These are phyloP conservation scores for Aureobasidium pullulans DNA, from an alignment of 2,329 filamentous ascomycete species.

Conservation along the genomic window DNA sequence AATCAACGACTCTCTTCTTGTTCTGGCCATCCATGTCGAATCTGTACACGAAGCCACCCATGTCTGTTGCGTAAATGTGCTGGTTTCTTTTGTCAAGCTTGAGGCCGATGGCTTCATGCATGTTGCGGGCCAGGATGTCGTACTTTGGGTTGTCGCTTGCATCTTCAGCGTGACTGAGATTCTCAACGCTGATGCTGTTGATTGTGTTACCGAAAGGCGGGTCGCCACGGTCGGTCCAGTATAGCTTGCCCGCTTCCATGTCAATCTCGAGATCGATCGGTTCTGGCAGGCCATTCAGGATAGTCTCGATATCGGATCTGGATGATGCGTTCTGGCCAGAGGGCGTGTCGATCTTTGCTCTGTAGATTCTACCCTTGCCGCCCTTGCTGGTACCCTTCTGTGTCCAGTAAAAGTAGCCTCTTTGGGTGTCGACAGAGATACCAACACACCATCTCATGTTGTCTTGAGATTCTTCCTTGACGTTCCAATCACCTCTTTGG, in stretches of 20 bases:
- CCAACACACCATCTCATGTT: slow-evolving; percentile 50
- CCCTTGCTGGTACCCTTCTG: slow-evolving; percentile 49
- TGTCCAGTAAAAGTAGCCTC: slow-evolving; percentile 50
- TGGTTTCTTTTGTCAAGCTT: slow-evolving; percentile 32
- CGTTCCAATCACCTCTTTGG: slow-evolving; percentile 34
- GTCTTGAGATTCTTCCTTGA: slow-evolving; percentile 9
- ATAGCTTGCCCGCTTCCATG: slow-evolving; percentile 37
- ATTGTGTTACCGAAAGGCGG: slow-evolving; percentile 46
- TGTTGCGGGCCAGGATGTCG: slow-evolving; percentile 24
- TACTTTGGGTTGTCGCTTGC: background rate
- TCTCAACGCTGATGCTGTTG: slow-evolving; percentile 28
- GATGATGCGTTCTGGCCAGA: slow-evolving; percentile 26
- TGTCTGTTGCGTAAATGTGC: slow-evolving; percentile 34
- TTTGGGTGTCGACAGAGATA: slow-evolving; percentile 38
- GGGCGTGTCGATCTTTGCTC: slow-evolving; percentile 38
- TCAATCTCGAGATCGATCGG: slow-evolving; percentile 54
- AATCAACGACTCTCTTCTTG: slow-evolving; percentile 6
- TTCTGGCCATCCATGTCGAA: slow-evolving; percentile 5
- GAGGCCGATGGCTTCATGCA: slow-evolving; percentile 44
- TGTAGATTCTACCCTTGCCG: slow-evolving; percentile 45
- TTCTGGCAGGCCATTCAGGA: slow-evolving; percentile 45
- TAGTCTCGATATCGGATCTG: slow-evolving; percentile 36
- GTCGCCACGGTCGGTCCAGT: slow-evolving; percentile 57
- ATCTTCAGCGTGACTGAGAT: background rate
- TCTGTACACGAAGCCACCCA: slow-evolving; percentile 27